phyloP scores from a whole-genome alignment of 306 rosid species.

The Dalbergia oliveri region DNA sequence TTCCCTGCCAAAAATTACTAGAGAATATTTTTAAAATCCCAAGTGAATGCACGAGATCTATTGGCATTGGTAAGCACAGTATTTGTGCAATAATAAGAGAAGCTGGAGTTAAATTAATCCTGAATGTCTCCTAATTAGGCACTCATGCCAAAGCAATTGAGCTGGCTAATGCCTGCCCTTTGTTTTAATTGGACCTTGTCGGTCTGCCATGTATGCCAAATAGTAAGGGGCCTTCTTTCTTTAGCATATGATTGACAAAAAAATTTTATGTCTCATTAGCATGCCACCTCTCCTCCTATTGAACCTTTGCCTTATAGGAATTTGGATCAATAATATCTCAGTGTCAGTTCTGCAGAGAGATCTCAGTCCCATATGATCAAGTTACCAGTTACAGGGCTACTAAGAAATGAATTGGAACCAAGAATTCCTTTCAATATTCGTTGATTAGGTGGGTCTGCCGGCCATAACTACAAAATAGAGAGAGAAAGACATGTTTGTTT shows the following conservation, averaged over 20 bases:
- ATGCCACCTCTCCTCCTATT: constrained; percentile 27
- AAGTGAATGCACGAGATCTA: constrained; percentile 57
- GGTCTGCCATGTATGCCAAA: constrained; percentile 56
- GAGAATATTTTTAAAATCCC: constrained; percentile 63
- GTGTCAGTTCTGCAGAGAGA: constrained; percentile 44
- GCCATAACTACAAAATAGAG: constrained; percentile 29
- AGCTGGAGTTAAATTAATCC: constrained; percentile 40
- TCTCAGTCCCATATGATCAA: constrained; percentile 16
- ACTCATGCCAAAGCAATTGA: constrained; percentile 78
- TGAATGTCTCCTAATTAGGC: constrained; percentile 64
- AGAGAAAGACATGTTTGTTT: constrained; percentile 4
- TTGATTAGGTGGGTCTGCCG: constrained; percentile 43
- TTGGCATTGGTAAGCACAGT: constrained; percentile 52
- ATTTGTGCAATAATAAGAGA: constrained; percentile 44
- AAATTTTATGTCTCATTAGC: constrained; percentile 29
- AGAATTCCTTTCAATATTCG: constrained; percentile 9
- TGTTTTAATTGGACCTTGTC: constrained; percentile 68
- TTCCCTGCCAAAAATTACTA: constrained; percentile 30
- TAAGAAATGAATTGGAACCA: not conserved
- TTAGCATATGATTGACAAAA: constrained; percentile 47
- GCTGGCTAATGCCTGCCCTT: constrained; percentile 91
- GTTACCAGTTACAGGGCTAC: constrained; percentile 28
- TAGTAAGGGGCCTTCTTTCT: constrained; percentile 24
- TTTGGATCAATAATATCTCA: constrained; percentile 57
- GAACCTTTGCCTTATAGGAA: not conserved